phyloP scores from a whole-genome alignment of 768 basidiomycete genomes.

The Lentinula edodes region DNA sequence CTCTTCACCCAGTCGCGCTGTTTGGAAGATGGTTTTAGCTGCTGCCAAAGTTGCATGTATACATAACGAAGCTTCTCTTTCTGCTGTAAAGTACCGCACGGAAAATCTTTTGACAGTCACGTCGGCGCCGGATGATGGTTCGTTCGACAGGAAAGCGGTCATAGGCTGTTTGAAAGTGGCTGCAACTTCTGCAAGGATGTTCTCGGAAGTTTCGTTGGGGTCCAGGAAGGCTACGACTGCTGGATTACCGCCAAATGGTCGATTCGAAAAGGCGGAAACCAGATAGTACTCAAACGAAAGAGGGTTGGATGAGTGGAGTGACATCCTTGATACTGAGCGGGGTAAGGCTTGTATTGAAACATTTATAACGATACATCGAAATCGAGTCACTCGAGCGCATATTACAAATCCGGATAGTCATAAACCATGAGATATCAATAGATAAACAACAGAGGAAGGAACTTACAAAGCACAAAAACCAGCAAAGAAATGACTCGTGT shows the following conservation, averaged over 20 bases:
- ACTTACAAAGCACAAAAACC: neutral
- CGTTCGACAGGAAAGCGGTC: constrained; percentile 26
- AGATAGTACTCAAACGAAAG: constrained; percentile 21
- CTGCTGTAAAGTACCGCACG: constrained; percentile 33
- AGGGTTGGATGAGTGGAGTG: constrained; percentile 16
- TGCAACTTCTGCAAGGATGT: constrained; percentile 28
- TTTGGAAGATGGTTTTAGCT: constrained; percentile 32
- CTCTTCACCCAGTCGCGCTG: constrained; percentile 18
- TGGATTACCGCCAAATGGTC: constrained; percentile 39
- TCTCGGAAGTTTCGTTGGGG: constrained; percentile 15
- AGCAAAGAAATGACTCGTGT: neutral
- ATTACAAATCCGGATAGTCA: neutral
- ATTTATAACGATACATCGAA: neutral
- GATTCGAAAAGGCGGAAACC: constrained; percentile 37
- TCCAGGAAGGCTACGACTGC: constrained; percentile 35
- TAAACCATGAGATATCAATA: neutral
- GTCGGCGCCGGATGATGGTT: constrained; percentile 14
- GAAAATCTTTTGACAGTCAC: constrained; percentile 21
- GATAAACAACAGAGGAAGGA: neutral
- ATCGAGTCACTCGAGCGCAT: neutral
- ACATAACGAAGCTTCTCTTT: constrained; percentile 28
- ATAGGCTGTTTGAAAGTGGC: constrained; percentile 44
- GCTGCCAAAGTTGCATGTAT: constrained; percentile 42
- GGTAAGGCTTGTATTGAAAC: neutral
- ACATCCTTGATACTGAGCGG: neutral